These are phyloP conservation scores for Cutaneotrichosporon spelunceum DNA, from an alignment of 1,284 basidiomycete species.

Conservation along the genomic window DNA sequence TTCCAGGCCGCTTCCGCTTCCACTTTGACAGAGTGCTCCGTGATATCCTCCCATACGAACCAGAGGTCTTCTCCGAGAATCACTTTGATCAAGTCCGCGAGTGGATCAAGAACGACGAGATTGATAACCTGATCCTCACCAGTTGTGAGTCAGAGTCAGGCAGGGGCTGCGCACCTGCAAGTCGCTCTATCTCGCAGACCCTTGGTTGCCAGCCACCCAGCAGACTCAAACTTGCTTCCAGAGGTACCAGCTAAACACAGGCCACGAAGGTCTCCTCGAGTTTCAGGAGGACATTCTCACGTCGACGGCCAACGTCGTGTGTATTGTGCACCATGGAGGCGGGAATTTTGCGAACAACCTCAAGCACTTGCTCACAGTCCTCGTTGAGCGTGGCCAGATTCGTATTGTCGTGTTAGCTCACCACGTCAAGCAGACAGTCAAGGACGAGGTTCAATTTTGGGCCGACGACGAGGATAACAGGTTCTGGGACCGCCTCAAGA, in stretches of 20 bases:
- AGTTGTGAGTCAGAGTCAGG: constrained; percentile 8
- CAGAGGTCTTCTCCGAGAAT: neutral
- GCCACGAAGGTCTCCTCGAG: neutral
- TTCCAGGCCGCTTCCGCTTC: constrained; percentile 7
- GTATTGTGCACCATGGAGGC: constrained; percentile 15
- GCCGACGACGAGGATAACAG: constrained; percentile 3
- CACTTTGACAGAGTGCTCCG: constrained; percentile 6
- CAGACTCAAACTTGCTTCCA: too few relatives aligned
- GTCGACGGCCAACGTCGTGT: constrained; percentile 10
- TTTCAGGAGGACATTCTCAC: neutral
- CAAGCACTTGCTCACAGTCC: neutral
- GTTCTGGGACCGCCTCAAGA: neutral
- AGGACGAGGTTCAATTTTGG: constrained; percentile 8
- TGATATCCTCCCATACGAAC: neutral
- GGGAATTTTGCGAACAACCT: neutral
- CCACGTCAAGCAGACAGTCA: neutral
- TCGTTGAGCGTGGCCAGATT: neutral
- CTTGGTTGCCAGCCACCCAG: too few relatives aligned
- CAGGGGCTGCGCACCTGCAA: too few relatives aligned
- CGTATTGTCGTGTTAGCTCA: constrained; percentile 6
- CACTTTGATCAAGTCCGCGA: neutral
- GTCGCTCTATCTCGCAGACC: too few relatives aligned
- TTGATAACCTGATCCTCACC: constrained; percentile 11
- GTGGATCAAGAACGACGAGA: constrained; percentile 5
- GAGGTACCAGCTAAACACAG: neutral